Evolutionary conservation across 1,284 basidiomycete species (phyloP).

Genomic region (Trichosporon asahii): DNA sequence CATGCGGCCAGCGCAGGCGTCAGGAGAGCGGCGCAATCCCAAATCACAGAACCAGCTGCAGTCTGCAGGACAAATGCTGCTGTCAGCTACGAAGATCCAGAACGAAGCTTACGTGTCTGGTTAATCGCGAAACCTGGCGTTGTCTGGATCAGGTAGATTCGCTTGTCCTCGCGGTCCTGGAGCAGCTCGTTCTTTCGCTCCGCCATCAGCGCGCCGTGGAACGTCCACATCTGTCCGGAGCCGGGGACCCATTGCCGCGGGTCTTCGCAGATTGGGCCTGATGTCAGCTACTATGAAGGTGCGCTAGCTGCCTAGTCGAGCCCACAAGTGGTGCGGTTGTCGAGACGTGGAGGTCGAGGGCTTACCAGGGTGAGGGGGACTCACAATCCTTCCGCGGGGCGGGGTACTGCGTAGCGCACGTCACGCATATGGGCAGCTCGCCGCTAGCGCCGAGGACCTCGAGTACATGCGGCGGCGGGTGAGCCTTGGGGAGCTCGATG

Average conservation of each 20-base stretch:
- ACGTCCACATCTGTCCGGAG: conserved; percentile 45
- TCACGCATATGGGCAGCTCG: conserved; percentile 43
- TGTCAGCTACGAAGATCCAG: neutral
- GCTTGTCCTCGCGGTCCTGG: conserved; percentile 39
- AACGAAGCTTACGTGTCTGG: conserved; percentile 43
- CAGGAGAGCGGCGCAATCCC: conserved; percentile 48
- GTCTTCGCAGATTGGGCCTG: conserved; percentile 42
- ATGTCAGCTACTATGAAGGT: neutral
- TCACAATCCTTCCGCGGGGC: conserved; percentile 29
- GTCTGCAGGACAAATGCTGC: conserved; percentile 48
- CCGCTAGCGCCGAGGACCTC: conserved; percentile 36
- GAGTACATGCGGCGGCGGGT: conserved; percentile 23
- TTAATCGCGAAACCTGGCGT: conserved; percentile 44
- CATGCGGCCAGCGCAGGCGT: conserved; percentile 35
- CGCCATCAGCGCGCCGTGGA: conserved; percentile 30
- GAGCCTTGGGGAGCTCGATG: neutral
- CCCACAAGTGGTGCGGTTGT: neutral
- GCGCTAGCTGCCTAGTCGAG: neutral
- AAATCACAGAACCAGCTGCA: conserved; percentile 40
- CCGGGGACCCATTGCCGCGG: conserved; percentile 44
- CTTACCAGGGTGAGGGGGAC: neutral
- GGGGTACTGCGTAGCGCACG: conserved; percentile 49
- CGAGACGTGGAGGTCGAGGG: neutral
- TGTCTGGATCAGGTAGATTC: conserved; percentile 39
- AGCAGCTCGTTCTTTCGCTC: conserved; percentile 31